Percentiles rank a stretch among this genome's conserved stretches.
These are phyloP conservation scores for Amaranthus hypochondriacus DNA, from an alignment of 148 eudicot genomes.

Conservation along the genomic window DNA sequence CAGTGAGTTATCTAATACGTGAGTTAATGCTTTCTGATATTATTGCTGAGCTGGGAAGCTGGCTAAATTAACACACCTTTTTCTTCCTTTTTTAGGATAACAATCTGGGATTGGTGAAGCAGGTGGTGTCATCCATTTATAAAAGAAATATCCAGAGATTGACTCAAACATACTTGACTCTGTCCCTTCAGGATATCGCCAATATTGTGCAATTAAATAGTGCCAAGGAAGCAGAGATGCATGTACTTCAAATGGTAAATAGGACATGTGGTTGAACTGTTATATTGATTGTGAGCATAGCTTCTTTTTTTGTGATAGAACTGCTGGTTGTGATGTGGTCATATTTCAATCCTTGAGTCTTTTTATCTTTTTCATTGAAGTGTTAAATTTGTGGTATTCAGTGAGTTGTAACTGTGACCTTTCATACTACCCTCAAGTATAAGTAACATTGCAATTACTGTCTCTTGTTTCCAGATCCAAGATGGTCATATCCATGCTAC, in stretches of 20 bases:
- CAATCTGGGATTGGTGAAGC: slow-evolving; percentile 81
- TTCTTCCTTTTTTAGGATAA: slow-evolving; percentile 44
- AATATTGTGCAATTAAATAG: slow-evolving; percentile 62
- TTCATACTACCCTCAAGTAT: background rate
- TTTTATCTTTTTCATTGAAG: background rate
- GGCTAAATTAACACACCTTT: slow-evolving; percentile 6
- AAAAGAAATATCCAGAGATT: slow-evolving; percentile 88
- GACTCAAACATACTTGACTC: slow-evolving; percentile 92
- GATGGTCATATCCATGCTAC: slow-evolving; percentile 84
- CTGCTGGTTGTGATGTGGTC: background rate
- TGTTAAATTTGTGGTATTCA: background rate
- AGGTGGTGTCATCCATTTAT: slow-evolving; percentile 73
- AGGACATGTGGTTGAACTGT: background rate
- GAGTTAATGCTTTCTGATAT: background rate
- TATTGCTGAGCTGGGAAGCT: slow-evolving; percentile 5
- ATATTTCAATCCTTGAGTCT: background rate
- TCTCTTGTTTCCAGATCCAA: slow-evolving; percentile 48
- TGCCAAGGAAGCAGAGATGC: slow-evolving; percentile 92
- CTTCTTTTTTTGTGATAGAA: no score
- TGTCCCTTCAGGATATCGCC: slow-evolving; percentile 90
- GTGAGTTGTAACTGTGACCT: background rate
- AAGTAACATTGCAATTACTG: background rate
- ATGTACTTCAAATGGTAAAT: slow-evolving; percentile 89
- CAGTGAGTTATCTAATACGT: slow-evolving; percentile 39
- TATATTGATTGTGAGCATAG: background rate